phyloP scores from a whole-genome alignment of 2,329 filamentous ascomycete genomes.

The Ophiosphaerella narmari region DNA sequence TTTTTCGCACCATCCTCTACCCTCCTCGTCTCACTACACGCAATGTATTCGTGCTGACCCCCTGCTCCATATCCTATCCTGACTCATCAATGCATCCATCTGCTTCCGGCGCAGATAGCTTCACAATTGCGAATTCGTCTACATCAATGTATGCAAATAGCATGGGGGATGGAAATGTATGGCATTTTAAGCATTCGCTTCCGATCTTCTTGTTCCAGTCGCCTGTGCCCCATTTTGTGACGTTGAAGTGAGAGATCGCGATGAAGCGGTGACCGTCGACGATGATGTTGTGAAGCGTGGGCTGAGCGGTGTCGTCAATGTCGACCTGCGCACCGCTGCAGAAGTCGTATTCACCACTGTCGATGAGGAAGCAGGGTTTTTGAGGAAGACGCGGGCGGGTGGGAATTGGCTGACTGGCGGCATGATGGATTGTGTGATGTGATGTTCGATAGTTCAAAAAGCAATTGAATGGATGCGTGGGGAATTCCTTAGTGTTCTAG shows the following conservation, averaged over 20 bases:
- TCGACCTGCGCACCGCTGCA: conserved; percentile 5
- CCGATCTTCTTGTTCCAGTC: conserved; percentile 27
- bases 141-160: too few relatives aligned
- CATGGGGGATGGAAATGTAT: too few relatives aligned
- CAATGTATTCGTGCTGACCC: too few relatives aligned
- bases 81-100: too few relatives aligned
- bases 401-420: conserved; percentile 38
- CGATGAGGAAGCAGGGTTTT: conserved; percentile 9
- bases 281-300: conserved; percentile 23
- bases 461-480: too few relatives aligned
- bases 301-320: conserved; percentile 14
- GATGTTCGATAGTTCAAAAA: too few relatives aligned
- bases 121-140: too few relatives aligned
- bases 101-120: too few relatives aligned
- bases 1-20: too few relatives aligned
- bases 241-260: conserved; percentile 27
- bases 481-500: too few relatives aligned
- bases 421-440: conserved; percentile 13
- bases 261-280: conserved; percentile 32
- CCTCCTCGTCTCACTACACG: too few relatives aligned
- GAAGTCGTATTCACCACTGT: background rate
- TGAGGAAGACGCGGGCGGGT: conserved; percentile 33
- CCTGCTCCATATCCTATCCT: too few relatives aligned
- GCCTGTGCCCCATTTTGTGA: conserved; percentile 30
- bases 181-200: background rate